Evolutionary conservation across 352 stramenopile species (phyloP), one percentile per base, ranked within the genome.

Genomic region (Pseudoperonospora humuli): DNA sequence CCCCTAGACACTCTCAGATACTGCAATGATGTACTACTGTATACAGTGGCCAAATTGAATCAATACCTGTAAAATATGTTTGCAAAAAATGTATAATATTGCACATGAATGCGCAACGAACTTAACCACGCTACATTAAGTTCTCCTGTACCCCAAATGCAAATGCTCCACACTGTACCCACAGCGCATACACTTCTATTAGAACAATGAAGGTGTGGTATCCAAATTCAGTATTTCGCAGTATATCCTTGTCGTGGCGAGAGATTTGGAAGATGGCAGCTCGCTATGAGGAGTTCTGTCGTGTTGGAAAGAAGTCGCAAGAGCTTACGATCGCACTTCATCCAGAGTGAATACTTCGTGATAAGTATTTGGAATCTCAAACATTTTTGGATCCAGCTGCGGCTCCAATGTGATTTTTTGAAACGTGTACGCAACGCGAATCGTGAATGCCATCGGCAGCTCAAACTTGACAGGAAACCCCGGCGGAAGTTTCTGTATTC

Each of bases 381-480:
- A 88, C 11, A 84, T 59, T 3, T 53, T 37, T 0, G 61, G 36
- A 39, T 81, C 64, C 15, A 88, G 61, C 15, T 74, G 50, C 9
- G 65, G 43, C 11, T 76, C 55, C 20, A 88, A 42, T 19, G 62
- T 63, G 20, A 83, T 75, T 19, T 75, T 85, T 40, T 85, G 71
- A 50, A 91, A 91, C 35, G 75, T 88, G 58, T 88, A 91, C 11
- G 75, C 77, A n/a, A 75, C 70, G 26, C 72, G 74, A 7, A 91
- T 65, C 1, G 75, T 91, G 40, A 88, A 84, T 61, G 86, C 77
- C 70, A 88, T 87, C 6, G 78, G 78, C 31, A 91, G 41, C 33
- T 91, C 75, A 49, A 91, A 91, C 39, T 80, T 79, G 25, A 87
- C 73, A 11, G 78, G 78, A 45, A 88, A 91, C 0, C 78, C 78